Percentiles rank a stretch among this genome's conserved stretches.
These are phyloP conservation scores for Cercospora nicotianae DNA, from an alignment of 2,329 filamentous ascomycete species.

Conservation along the genomic window DNA sequence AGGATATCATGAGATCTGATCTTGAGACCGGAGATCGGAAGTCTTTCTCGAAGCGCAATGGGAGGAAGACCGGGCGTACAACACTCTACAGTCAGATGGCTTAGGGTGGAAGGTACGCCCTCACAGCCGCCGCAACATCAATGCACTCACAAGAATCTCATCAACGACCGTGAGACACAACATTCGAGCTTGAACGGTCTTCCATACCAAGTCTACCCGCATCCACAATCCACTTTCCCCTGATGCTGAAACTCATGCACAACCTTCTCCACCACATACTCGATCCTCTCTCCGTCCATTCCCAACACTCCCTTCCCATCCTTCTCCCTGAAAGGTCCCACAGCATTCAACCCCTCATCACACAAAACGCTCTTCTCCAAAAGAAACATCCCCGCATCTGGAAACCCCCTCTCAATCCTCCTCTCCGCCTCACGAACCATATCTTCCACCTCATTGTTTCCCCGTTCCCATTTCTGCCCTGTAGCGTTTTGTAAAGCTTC, in stretches of 20 bases:
- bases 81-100: slow-evolving; percentile 1
- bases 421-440: slow-evolving; percentile 39
- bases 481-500: slow-evolving; percentile 34
- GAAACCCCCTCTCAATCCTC: slow-evolving; percentile 41
- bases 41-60: neutral
- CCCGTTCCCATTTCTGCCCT: slow-evolving; percentile 36
- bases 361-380: slow-evolving; percentile 43
- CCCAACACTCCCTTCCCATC: slow-evolving; percentile 27
- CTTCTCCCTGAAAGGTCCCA: slow-evolving; percentile 32
- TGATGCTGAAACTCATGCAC: slow-evolving; percentile 29
- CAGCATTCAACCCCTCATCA: slow-evolving; percentile 34
- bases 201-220: slow-evolving; percentile 22
- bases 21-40: neutral
- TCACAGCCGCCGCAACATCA: neutral
- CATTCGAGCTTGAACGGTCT: neutral
- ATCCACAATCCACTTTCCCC: slow-evolving; percentile 40
- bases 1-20: neutral
- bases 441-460: slow-evolving; percentile 39
- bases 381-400: slow-evolving; percentile 43
- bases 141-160: neutral
- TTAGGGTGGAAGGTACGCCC: neutral
- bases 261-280: slow-evolving; percentile 23
- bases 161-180: neutral
- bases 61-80: neutral
- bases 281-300: slow-evolving; percentile 24